phyloP scores from a whole-genome alignment of 345 rosid genomes.

The Ailanthus altissimus region DNA sequence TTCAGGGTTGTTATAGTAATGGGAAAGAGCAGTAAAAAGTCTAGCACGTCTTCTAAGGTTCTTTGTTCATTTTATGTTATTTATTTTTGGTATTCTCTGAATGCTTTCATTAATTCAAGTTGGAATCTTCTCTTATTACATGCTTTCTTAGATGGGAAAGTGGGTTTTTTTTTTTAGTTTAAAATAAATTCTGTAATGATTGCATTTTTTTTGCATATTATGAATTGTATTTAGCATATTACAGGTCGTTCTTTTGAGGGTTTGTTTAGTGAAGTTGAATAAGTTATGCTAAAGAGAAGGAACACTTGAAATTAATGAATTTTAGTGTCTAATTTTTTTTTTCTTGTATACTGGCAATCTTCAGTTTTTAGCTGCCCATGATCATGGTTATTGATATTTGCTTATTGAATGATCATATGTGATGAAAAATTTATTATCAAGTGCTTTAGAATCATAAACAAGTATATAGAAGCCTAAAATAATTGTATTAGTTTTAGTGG shows the following conservation, averaged over 20 bases:
- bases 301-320: not conserved
- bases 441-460: slow-evolving; percentile 1
- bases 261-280: not conserved
- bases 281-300: not conserved
- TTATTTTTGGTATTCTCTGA: not conserved
- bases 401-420: not conserved
- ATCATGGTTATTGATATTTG: not conserved
- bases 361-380: not conserved
- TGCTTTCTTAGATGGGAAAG: not conserved
- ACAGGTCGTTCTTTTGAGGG: not conserved
- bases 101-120: not conserved
- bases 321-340: not conserved
- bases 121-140: not conserved
- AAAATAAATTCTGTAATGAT: too few species aligned
- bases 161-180: too few species aligned
- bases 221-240: too few species aligned
- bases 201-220: too few species aligned
- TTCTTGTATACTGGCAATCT: not conserved
- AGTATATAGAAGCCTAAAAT: not conserved
- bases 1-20: slow-evolving; percentile 38
- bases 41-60: slow-evolving; percentile 47
- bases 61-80: not conserved
- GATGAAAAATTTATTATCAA: not conserved
- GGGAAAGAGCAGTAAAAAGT: slow-evolving; percentile 51
- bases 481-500: not conserved